Evolutionary conservation across 768 basidiomycete genomes (phyloP).

Genomic region (Lentinula lateritia): DNA sequence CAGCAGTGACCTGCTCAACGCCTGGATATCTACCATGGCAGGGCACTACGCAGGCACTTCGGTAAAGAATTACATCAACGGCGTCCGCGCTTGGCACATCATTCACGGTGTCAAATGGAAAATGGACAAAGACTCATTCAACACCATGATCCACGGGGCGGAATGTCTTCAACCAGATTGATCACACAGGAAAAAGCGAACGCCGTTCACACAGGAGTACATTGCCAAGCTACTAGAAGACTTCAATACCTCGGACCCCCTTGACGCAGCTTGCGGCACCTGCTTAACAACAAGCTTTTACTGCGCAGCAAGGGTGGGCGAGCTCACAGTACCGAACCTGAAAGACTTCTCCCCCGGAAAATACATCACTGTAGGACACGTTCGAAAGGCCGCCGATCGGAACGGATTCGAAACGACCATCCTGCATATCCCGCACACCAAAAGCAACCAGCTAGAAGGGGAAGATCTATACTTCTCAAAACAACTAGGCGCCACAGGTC

Average conservation of each 20-base stretch:
- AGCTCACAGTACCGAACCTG: conserved; percentile 30
- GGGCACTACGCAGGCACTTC: conserved; percentile 26
- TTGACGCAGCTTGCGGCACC: conserved; percentile 29
- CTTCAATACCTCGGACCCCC: conserved; percentile 20
- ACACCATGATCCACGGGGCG: too few species aligned
- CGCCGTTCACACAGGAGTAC: conserved; percentile 15
- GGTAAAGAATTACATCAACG: conserved; percentile 30
- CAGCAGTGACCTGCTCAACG: conserved; percentile 14
- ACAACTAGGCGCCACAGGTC: conserved; percentile 22
- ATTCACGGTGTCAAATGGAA: too few species aligned
- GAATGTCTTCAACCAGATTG: too few species aligned
- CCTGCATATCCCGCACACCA: conserved; percentile 23
- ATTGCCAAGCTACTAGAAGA: neutral
- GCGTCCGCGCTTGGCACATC: conserved; percentile 34
- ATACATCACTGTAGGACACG: conserved; percentile 22
- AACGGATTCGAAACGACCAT: conserved; percentile 18
- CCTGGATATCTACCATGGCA: conserved; percentile 23
- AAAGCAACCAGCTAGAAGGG: conserved; percentile 13
- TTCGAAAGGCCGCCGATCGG: conserved; percentile 15
- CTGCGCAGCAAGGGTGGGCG: conserved; percentile 23
- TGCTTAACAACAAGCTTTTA: conserved; percentile 36
- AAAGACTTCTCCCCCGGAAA: conserved; percentile 19
- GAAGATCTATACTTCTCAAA: conserved; percentile 27
- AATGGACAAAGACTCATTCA: too few species aligned
- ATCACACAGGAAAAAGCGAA: too few species aligned